phyloP scores from a whole-genome alignment of 75 land plant species.

The Pinus tabuliformis region DNA sequence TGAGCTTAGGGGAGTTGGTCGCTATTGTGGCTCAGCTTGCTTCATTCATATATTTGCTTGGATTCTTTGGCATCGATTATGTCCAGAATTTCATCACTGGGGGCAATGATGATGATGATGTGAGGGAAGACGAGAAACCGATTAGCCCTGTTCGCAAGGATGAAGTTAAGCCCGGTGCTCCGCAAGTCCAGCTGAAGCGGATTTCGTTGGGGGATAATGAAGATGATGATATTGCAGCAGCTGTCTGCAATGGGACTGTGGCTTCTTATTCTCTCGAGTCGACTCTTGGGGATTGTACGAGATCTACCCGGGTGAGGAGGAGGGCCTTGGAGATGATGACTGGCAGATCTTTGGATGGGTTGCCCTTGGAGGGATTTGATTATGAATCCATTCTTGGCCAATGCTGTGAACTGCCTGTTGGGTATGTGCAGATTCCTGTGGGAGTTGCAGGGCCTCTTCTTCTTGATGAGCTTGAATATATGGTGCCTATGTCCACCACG shows the following conservation, averaged over 20 bases:
- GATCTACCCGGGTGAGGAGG: slow-evolving; percentile 54
- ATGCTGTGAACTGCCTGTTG: slow-evolving; percentile 85
- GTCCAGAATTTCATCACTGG: slow-evolving; percentile 43
- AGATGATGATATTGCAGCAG: slow-evolving; percentile 49
- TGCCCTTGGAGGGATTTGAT: slow-evolving; percentile 69
- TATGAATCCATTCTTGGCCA: slow-evolving; percentile 65
- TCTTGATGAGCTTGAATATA: slow-evolving; percentile 55
- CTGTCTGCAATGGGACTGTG: slow-evolving; percentile 45
- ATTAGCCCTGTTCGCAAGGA: neutral
- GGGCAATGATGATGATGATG: slow-evolving; percentile 8
- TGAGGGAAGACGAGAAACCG: neutral
- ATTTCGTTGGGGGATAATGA: slow-evolving; percentile 13
- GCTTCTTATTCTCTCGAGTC: slow-evolving; percentile 66
- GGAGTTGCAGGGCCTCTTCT: slow-evolving; percentile 76
- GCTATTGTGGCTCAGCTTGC: slow-evolving; percentile 58
- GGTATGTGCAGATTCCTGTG: slow-evolving; percentile 79
- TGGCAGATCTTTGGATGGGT: slow-evolving; percentile 49
- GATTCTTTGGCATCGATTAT: slow-evolving; percentile 83
- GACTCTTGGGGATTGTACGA: slow-evolving; percentile 52
- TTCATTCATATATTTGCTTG: slow-evolving; percentile 75
- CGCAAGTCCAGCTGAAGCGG: slow-evolving; percentile 18
- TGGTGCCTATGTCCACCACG: slow-evolving; percentile 79
- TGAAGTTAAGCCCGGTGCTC: neutral
- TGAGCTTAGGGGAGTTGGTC: slow-evolving; percentile 55
- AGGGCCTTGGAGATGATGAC: slow-evolving; percentile 51